Conservation (phyloP, 2,329 filamentous ascomycete species). For the Ophiocordyceps camponoti-floridani region DNA sequence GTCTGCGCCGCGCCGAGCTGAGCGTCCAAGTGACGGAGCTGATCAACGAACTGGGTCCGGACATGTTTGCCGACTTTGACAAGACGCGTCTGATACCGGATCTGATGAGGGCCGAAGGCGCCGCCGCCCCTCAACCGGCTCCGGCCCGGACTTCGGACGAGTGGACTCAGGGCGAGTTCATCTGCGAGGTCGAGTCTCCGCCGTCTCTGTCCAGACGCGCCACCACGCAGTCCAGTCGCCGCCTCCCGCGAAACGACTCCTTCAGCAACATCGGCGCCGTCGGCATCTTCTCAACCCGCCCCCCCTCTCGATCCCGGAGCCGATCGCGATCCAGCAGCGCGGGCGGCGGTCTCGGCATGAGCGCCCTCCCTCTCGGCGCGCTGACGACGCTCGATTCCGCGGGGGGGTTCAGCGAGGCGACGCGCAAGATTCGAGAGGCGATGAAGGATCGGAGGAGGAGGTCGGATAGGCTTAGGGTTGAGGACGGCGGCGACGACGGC, state of each 20-base stretch:
- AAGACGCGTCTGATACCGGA: constrained; percentile 50
- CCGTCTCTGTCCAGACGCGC: constrained; percentile 24
- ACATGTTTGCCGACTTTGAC: constrained; percentile 95
- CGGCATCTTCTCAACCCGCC: constrained; percentile 78
- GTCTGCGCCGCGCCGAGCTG: constrained; percentile 53
- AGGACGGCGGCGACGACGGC: constrained; percentile 15
- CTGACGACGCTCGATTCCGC: constrained; percentile 52
- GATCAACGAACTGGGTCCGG: constrained; percentile 88
- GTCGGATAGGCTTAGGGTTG: constrained; percentile 24
- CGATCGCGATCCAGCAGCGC: constrained; percentile 54
- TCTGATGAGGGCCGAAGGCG: constrained; percentile 21
- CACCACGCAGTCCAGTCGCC: constrained; percentile 34
- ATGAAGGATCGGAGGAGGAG: constrained; percentile 50
- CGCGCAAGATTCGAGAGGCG: constrained; percentile 63
- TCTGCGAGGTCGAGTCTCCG: constrained; percentile 16
- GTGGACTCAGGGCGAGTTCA: constrained; percentile 20
- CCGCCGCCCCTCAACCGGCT: constrained; percentile 1
- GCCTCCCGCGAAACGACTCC: constrained; percentile 70
- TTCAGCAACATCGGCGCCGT: constrained; percentile 80
- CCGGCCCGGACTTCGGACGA: constrained; percentile 18
- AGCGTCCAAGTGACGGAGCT: constrained; percentile 72
- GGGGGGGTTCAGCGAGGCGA: constrained; percentile 66
- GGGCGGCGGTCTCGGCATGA: constrained; percentile 41
- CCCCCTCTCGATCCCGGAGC: constrained; percentile 60
- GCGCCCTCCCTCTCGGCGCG: constrained; percentile 46